A percentile compares a stretch with the other conserved stretches of the same genome.
phyloP scores from a whole-genome alignment of 192 early-diverging fungal species.

The Coemansia aciculifera region DNA sequence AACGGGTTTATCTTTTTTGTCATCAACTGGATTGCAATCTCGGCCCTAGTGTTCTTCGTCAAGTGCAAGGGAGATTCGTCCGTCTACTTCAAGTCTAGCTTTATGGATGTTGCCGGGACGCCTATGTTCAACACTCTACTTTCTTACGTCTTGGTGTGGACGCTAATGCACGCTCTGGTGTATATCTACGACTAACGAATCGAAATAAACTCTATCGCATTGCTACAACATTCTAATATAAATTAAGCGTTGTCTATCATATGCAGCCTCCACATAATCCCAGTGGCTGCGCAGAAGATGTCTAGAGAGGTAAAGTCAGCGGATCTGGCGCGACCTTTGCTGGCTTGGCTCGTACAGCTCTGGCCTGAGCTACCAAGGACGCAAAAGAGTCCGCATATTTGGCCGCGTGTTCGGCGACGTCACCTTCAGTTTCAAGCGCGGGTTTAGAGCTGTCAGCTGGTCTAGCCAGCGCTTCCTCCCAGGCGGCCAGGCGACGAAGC shows the following conservation, averaged over 20 bases:
- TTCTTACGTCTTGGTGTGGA: constrained; percentile 55
- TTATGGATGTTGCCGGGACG: constrained; percentile 48
- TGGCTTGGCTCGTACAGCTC: constrained; percentile 2
- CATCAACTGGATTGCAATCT: constrained; percentile 64
- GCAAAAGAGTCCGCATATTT: constrained; percentile 48
- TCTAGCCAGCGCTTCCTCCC: constrained; percentile 33
- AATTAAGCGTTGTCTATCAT: background rate
- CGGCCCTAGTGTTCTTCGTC: constrained; percentile 59
- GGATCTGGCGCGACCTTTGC: background rate
- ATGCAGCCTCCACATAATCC: background rate
- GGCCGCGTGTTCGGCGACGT: constrained; percentile 24
- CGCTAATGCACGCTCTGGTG: constrained; percentile 51
- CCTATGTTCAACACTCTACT: constrained; percentile 49
- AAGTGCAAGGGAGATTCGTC: constrained; percentile 62
- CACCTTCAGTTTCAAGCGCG: background rate
- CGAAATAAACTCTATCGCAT: background rate
- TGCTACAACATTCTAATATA: background rate
- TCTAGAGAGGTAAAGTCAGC: background rate
- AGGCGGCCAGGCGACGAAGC: constrained; percentile 28
- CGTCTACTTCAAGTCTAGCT: constrained; percentile 60
- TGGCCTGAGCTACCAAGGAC: constrained; percentile 31
- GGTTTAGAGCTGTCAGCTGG: constrained; percentile 12
- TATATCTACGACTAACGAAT: constrained; percentile 50
- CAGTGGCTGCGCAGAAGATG: background rate
- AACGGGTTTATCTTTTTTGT: constrained; percentile 85